Base-by-base conservation (phyloP, 805 yeast genomes). In the Lipomyces chichibuensis region DNA sequence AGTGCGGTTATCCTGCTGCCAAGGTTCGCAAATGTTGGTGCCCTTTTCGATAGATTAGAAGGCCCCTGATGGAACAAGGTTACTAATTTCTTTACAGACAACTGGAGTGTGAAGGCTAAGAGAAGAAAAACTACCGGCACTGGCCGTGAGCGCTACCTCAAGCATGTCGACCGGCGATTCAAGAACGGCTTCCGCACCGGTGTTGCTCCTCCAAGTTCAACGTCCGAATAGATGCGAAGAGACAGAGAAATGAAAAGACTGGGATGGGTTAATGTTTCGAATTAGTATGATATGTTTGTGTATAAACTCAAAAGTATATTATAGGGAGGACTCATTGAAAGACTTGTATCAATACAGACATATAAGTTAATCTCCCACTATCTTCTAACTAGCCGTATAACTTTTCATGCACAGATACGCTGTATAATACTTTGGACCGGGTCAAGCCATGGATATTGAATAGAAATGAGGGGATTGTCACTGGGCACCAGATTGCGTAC, bases 41-140 rank as follows among this genome's bases (percentile, higher is more conserved):
- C 20, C n/a, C 37, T 8, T 29, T 20, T 43, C 39, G 23, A 51
- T 23, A 14, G 5, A 11, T 29, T n/a, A 33, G 32, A 20, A 20
- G 20, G n/a, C 17, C 43, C 17, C 43, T 17, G 23, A 7, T 7
- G 49, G 8, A 17, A 2, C 49, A 17, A 11, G 0, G 6, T 17
- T 43, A 43, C 49, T 43, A 43, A 43, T 23, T 37, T 4, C n/a
- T n/a, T 33, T 4, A 17, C 25, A 69, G 72, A 80, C 97, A 95
- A 95, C 97, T 95, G 99, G 99, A 97, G 96, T 84, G 84, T 85
- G 77, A 95, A 95, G 90, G 97, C 98, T 81, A 91, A 93, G 90
- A 92, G 99, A 92, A 92, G 99, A 91, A 90, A 90, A 84, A 95
- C 99, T 77, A 93, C 98, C 78, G 99, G 99, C 88, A 88, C 98